phyloP scores from a whole-genome alignment of 352 stramenopile genomes.

The Pythium guiyangense region DNA sequence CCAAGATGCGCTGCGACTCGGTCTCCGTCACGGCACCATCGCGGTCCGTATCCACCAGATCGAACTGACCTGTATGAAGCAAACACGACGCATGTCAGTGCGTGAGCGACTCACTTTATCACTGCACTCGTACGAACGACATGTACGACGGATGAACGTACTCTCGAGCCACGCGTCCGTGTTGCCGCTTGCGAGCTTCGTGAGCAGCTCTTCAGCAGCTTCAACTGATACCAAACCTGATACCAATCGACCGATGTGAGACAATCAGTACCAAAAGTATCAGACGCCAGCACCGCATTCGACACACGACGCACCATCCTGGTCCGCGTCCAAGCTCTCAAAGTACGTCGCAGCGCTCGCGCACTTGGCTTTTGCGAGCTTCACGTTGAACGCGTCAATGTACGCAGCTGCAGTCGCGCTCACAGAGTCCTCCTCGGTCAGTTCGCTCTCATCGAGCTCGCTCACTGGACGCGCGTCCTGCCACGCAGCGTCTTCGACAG shows the following conservation, averaged over 20 bases:
- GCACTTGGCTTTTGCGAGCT: conserved; percentile 60
- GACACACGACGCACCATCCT: conserved; percentile 36
- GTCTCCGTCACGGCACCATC: conserved; percentile 48
- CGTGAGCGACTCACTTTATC: background rate
- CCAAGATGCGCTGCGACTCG: conserved; percentile 52
- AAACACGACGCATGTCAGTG: background rate
- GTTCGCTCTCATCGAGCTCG: conserved; percentile 22
- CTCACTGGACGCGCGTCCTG: conserved; percentile 29
- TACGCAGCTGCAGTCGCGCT: conserved; percentile 21
- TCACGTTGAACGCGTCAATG: conserved; percentile 54
- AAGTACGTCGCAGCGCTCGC: conserved; percentile 31
- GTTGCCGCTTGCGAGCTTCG: conserved; percentile 30
- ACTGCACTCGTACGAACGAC: conserved; percentile 7
- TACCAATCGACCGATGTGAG: background rate
- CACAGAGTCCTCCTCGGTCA: no score
- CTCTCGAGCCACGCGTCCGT: conserved; percentile 39
- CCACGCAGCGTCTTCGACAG: conserved; percentile 35
- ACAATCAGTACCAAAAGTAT: background rate
- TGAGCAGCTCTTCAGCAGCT: conserved; percentile 39
- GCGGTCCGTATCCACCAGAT: conserved; percentile 48
- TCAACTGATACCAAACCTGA: conserved; percentile 36
- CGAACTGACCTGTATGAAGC: conserved; percentile 40
- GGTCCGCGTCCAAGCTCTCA: conserved; percentile 55
- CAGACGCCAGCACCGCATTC: background rate
- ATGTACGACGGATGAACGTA: conserved; percentile 8